These are phyloP conservation scores for Hypoxylon fuscum DNA, from an alignment of 495 filamentous ascomycete species.

Conservation along the genomic window DNA sequence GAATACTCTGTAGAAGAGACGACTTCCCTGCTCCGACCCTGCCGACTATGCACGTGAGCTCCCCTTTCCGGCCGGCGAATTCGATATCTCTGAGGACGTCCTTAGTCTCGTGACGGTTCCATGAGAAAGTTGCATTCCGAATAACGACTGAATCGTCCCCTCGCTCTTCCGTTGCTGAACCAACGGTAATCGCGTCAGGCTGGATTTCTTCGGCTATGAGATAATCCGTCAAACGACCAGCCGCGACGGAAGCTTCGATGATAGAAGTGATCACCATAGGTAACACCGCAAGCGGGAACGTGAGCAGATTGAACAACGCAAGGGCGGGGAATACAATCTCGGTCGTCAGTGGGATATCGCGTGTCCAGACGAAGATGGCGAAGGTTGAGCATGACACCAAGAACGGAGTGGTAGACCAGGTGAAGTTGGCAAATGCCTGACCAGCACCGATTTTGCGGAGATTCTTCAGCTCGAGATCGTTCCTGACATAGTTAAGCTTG, in stretches of 20 bases:
- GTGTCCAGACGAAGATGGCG: constrained; percentile 88
- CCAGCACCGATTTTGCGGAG: constrained; percentile 95
- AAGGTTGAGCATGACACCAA: constrained; percentile 98
- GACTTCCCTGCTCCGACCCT: constrained; percentile 95
- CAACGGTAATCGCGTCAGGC: constrained; percentile 75
- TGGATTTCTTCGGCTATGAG: constrained; percentile 92
- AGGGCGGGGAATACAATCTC: constrained; percentile 96
- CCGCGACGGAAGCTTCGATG: constrained; percentile 95
- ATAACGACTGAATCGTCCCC: constrained; percentile 89
- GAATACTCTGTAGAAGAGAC: constrained; percentile 83
- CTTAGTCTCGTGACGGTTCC: constrained; percentile 80
- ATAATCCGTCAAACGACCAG: constrained; percentile 83
- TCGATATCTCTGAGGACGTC: constrained; percentile 72
- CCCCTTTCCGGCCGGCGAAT: constrained; percentile 86
- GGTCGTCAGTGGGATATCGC: constrained; percentile 81
- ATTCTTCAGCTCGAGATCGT: constrained; percentile 94
- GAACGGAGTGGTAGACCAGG: constrained; percentile 99
- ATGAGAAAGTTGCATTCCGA: constrained; percentile 89
- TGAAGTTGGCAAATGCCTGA: constrained; percentile 94
- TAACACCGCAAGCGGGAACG: constrained; percentile 92
- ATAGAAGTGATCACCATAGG: constrained; percentile 98
- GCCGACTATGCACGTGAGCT: constrained; percentile 93
- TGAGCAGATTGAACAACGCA: constrained; percentile 88
- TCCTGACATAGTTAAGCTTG: constrained; percentile 92
- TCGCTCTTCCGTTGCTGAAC: constrained; percentile 70